phyloP scores from a whole-genome alignment of 352 stramenopile species.

The Globisporangium megalacanthum region DNA sequence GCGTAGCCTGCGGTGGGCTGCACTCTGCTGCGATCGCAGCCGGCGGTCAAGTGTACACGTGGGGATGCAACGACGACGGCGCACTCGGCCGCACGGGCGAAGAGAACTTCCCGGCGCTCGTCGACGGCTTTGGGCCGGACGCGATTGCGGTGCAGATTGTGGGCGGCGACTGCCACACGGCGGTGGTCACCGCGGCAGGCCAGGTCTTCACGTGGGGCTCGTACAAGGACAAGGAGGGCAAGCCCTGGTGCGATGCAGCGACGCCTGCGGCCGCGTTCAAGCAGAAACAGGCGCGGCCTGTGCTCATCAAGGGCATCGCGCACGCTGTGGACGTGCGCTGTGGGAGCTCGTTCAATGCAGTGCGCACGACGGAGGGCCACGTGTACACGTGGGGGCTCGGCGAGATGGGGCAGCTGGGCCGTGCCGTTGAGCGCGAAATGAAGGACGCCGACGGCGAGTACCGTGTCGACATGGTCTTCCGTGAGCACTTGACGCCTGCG shows the following conservation, averaged over 20 bases:
- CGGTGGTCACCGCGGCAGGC: slow-evolving; percentile 84
- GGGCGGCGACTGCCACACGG: slow-evolving; percentile 93
- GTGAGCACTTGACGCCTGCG: slow-evolving; percentile 73
- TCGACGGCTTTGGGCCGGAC: slow-evolving; percentile 52
- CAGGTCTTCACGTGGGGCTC: slow-evolving; percentile 93
- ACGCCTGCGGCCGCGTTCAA: slow-evolving; percentile 71
- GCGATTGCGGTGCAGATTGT: slow-evolving; percentile 57
- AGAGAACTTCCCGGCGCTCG: slow-evolving; percentile 65
- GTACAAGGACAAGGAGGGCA: slow-evolving; percentile 97
- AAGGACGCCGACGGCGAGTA: slow-evolving; percentile 67
- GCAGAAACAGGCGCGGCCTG: slow-evolving; percentile 64
- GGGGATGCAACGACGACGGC: slow-evolving; percentile 92
- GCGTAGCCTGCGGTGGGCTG: slow-evolving; percentile 88
- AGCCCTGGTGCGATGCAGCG: slow-evolving; percentile 84
- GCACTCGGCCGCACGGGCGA: slow-evolving; percentile 83
- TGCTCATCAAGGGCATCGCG: slow-evolving; percentile 47
- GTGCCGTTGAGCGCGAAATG: slow-evolving; percentile 54
- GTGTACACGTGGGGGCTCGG: slow-evolving; percentile 92
- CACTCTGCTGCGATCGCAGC: slow-evolving; percentile 87
- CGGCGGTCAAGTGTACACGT: slow-evolving; percentile 91
- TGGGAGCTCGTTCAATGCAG: slow-evolving; percentile 83
- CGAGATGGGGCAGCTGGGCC: slow-evolving; percentile 85
- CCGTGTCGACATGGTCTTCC: slow-evolving; percentile 68
- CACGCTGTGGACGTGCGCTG: slow-evolving; percentile 80
- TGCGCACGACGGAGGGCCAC: slow-evolving; percentile 75